Percentiles rank a stretch among this genome's conserved stretches.
These are phyloP conservation scores for Diplotaxis tenuifolia DNA, from an alignment of 345 rosid species.

Conservation along the genomic window DNA sequence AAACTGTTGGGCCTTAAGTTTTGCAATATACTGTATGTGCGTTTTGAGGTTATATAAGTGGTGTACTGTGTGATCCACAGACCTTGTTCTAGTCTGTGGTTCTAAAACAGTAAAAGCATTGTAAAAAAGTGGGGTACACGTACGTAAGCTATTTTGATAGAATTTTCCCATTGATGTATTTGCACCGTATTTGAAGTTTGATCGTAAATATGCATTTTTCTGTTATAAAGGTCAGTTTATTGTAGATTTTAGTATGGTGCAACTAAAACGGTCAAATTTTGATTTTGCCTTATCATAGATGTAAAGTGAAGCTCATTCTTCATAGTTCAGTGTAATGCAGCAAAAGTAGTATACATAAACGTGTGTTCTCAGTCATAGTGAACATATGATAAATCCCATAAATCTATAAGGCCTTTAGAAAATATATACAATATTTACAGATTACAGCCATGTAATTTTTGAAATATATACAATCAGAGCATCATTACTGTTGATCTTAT, in stretches of 20 bases:
- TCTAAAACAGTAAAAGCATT: background rate
- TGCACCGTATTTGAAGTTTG: background rate
- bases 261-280: no score
- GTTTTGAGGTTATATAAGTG: background rate
- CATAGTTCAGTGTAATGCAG: no score
- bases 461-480: background rate
- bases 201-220: background rate
- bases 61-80: background rate
- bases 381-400: background rate
- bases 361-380: background rate
- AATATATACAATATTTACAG: no score
- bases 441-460: no score
- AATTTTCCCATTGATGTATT: background rate
- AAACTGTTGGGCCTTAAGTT: constrained; percentile 11
- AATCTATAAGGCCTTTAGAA: no score
- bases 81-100: background rate
- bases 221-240: background rate
- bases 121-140: background rate
- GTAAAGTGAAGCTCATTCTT: no score
- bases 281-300: no score
- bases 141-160: background rate
- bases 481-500: no score
- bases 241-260: background rate
- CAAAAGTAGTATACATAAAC: no score
- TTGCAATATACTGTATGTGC: background rate